These are phyloP conservation scores for Exutisphaerella laricina DNA, from an alignment of 2,329 filamentous ascomycete species.

Conservation along the genomic window DNA sequence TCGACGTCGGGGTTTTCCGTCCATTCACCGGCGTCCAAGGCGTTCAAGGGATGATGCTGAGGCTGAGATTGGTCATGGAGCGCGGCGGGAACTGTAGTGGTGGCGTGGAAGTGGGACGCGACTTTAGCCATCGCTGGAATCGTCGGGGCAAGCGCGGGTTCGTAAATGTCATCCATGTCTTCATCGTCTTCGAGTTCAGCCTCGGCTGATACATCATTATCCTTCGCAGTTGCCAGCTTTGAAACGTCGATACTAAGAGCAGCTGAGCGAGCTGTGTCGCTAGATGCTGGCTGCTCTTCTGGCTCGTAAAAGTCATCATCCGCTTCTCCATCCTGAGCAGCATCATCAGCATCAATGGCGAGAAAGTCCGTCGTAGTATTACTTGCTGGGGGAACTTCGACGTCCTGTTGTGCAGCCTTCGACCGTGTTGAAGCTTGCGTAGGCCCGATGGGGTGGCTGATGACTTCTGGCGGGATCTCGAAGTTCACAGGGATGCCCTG, in stretches of 20 bases:
- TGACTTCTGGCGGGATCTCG: background rate
- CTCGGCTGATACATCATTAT: no score
- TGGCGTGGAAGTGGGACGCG: no score
- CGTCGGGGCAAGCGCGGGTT: background rate
- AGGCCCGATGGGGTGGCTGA: no score
- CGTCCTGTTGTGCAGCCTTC: no score
- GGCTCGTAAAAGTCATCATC: constrained; percentile 15
- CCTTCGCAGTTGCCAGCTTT: background rate
- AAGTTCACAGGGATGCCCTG: background rate
- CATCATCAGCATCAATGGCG: background rate
- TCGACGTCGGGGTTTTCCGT: no score
- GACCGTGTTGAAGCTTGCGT: no score
- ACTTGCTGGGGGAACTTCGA: background rate
- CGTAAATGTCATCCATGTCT: constrained; percentile 11
- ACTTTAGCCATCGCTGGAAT: no score
- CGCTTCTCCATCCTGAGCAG: constrained; percentile 11
- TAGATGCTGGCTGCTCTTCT: constrained; percentile 1
- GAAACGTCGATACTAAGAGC: background rate
- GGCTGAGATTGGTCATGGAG: no score
- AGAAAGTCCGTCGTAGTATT: background rate
- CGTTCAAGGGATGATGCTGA: no score
- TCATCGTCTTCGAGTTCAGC: constrained; percentile 8
- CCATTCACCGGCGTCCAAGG: no score
- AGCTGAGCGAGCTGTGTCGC: no score
- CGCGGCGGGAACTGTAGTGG: no score